Evolutionary conservation across 2,329 filamentous ascomycete genomes (phyloP), one percentile per base, ranked within the genome.

Genomic region (Dothiorella sarmentorum): DNA sequence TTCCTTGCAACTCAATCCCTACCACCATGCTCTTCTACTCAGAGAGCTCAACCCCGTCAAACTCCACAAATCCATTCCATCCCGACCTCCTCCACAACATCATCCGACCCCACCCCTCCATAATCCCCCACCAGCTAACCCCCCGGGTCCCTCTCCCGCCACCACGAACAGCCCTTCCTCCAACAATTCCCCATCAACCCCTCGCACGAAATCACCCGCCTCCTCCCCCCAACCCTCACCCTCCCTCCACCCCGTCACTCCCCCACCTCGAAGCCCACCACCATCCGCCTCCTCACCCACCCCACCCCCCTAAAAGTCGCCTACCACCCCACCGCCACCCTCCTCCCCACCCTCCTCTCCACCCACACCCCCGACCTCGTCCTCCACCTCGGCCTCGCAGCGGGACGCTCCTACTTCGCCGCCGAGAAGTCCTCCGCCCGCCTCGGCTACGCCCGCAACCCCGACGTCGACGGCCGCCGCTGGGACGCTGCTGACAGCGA

Each of bases 301-400:
- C 83, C 86, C 0, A 75, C 82, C 40, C 81, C 89, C 0, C 79
- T 96, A 42, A 84, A 82, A 27, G 89, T 93, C 52, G 83, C 81
- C 64, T 96, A 95, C 75, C 74, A 82, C 47, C 78, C 79, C 7
- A 87, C 92, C 31, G 82, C 85, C 52, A 72, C 76, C 11, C 71
- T 86, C 2, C 78, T 92, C 3, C 88, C 90, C 1, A 69, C 69
- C 4, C 77, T 96, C 4, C 84, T 90, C 75, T 68, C 75, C 13
- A 63, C 74, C 27, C 75, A 74, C 62, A 7, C 6, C 7, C 68
- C 71, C 9, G 88, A 95, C 71, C 74, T 88, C 27, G 80, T 85
- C 20, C 71, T 96, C 3, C 90, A 95, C 71, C 88, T 95, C 53
- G 91, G 91, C 62, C 91, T 95, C 82, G 89, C 90, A 0, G 76